Percentiles rank a stretch among this genome's conserved stretches.
phyloP scores from a whole-genome alignment of 164 flowering plant species.

The Saururus chinensis region DNA sequence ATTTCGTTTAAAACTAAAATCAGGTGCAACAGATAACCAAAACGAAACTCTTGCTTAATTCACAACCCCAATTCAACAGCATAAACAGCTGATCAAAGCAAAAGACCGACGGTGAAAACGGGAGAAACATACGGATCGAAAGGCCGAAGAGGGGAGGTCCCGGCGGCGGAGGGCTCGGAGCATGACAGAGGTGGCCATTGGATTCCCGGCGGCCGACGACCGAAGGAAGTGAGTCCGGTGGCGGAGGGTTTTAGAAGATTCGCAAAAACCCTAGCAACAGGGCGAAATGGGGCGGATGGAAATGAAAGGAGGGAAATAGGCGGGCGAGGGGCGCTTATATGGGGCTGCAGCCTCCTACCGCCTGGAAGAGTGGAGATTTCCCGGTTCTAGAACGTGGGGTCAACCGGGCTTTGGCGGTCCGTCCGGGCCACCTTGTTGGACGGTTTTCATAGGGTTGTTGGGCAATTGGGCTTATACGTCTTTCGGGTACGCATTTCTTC shows the following conservation, averaged over 20 bases:
- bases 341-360: neutral
- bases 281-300: neutral
- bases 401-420: neutral
- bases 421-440: neutral
- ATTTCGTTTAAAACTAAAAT: too few relatives aligned
- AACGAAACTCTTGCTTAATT: too few relatives aligned
- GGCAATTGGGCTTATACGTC: too few relatives aligned
- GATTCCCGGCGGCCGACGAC: neutral
- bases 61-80: too few relatives aligned
- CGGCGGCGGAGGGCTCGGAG: slow-evolving; percentile 3
- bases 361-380: too few relatives aligned
- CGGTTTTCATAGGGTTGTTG: too few relatives aligned
- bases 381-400: neutral
- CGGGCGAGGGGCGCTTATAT: neutral
- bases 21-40: too few relatives aligned
- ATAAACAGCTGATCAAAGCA: neutral
- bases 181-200: slow-evolving; percentile 6
- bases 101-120: slow-evolving; percentile 1
- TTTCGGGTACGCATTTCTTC: too few relatives aligned
- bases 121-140: slow-evolving; percentile 2
- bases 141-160: neutral
- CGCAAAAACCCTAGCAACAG: neutral
- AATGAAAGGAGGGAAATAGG: too few relatives aligned
- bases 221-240: neutral
- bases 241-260: neutral